A percentile compares a stretch with the other conserved stretches of the same genome.
These are phyloP conservation scores for Diplosphaera chodatii DNA, from an alignment of 139 green algal genomes.

Conservation along the genomic window DNA sequence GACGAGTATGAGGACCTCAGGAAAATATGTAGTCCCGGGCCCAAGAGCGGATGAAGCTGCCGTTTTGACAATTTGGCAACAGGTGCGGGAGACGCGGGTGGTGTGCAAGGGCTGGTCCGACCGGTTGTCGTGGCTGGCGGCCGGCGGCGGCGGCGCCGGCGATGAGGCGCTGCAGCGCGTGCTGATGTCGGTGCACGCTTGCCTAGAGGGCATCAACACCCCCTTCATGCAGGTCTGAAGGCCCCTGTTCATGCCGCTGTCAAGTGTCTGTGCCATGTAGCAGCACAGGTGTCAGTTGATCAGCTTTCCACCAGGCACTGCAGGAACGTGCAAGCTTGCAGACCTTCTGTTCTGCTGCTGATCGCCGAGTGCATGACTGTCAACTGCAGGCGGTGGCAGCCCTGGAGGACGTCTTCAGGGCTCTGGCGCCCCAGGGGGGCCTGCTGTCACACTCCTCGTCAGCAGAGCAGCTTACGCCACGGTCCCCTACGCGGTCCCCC, in stretches of 20 bases:
- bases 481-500: too few species aligned
- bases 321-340: too few species aligned
- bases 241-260: neutral
- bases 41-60: neutral
- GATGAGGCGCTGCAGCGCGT: neutral
- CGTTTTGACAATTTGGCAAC: neutral
- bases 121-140: neutral
- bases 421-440: neutral
- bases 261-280: neutral
- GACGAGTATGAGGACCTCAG: too few species aligned
- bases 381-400: neutral
- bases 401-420: neutral
- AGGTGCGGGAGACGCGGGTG: neutral
- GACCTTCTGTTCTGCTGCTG: too few species aligned
- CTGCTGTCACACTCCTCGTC: too few species aligned
- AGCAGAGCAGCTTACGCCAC: too few species aligned
- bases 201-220: neutral
- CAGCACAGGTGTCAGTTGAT: neutral
- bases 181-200: neutral
- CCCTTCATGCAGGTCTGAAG: neutral
- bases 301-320: too few species aligned
- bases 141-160: too few species aligned
- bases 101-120: neutral
- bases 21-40: too few species aligned
- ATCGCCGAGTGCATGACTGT: too few species aligned